These are phyloP conservation scores for Prototheca stagnorum DNA, from an alignment of 163 green algal genomes.

Conservation along the genomic window DNA sequence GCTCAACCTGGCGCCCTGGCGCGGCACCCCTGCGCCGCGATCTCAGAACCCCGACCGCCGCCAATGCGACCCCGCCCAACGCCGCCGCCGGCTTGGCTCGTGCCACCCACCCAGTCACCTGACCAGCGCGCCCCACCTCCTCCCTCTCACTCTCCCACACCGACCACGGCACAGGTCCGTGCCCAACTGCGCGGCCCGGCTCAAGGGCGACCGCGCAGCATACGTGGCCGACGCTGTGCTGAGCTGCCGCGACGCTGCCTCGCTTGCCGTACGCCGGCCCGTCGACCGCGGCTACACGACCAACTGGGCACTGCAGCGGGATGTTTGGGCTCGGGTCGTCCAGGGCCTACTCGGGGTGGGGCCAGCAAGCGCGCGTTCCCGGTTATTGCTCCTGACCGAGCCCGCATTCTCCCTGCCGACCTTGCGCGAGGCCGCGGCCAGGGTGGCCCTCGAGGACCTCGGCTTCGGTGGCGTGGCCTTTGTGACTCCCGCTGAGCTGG, in stretches of 20 bases:
- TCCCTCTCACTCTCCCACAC: neutral
- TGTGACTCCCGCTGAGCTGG: constrained; percentile 28
- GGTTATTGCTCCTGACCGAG: constrained; percentile 76
- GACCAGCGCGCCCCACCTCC: neutral
- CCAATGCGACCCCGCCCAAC: neutral
- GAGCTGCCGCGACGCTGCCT: constrained; percentile 44
- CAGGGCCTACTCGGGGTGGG: constrained; percentile 16
- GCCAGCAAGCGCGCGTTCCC: constrained; percentile 17
- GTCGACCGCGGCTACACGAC: constrained; percentile 79
- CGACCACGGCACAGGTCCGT: constrained; percentile 55
- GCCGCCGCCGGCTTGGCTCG: neutral
- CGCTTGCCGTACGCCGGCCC: constrained; percentile 46
- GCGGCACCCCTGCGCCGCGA: neutral
- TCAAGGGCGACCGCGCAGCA: constrained; percentile 46
- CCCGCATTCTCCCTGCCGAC: constrained; percentile 73
- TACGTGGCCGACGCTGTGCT: constrained; percentile 52
- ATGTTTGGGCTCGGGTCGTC: constrained; percentile 51
- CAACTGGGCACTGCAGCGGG: constrained; percentile 68
- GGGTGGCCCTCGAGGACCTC: constrained; percentile 75
- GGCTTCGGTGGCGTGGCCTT: constrained; percentile 51
- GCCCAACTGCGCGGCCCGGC: constrained; percentile 61
- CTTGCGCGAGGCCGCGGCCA: constrained; percentile 29
- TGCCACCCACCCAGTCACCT: neutral
- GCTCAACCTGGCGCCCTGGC: neutral
- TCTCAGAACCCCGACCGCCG: neutral